Evolutionary conservation across 1,139 yeast genomes (phyloP).

Genomic region (Hemisphaericaspora subhashii): DNA sequence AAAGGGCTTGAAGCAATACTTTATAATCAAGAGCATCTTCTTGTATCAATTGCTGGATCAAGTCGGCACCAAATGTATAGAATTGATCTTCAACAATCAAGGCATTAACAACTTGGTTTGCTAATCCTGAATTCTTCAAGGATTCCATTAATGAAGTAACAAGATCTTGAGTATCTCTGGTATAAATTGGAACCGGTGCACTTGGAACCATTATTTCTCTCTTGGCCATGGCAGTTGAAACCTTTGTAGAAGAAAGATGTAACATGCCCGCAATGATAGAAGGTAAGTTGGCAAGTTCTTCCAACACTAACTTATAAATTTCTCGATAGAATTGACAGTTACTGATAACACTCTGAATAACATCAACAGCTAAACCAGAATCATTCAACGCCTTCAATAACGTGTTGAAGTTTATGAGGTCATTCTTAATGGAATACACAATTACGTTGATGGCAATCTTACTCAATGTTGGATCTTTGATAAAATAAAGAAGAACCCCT

Average conservation of each 20-base stretch:
- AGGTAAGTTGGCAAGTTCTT: slow-evolving; percentile 33
- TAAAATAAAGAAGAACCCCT: slow-evolving; percentile 32
- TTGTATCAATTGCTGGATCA: slow-evolving; percentile 34
- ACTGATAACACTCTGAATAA: slow-evolving; percentile 36
- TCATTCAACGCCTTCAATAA: slow-evolving; percentile 44
- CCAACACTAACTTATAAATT: slow-evolving; percentile 38
- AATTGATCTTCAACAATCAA: slow-evolving; percentile 42
- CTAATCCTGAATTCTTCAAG: slow-evolving; percentile 47
- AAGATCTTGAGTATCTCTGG: slow-evolving; percentile 21
- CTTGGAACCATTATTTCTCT: slow-evolving; percentile 12
- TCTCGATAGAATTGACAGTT: slow-evolving; percentile 45
- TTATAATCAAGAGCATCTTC: slow-evolving; percentile 30
- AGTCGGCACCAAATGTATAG: slow-evolving; percentile 42
- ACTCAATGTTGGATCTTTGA: slow-evolving; percentile 33
- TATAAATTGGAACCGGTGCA: slow-evolving; percentile 9
- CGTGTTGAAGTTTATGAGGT: slow-evolving; percentile 35
- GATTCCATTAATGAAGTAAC: slow-evolving; percentile 45
- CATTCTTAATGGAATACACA: slow-evolving; percentile 33
- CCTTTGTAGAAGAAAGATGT: slow-evolving; percentile 20
- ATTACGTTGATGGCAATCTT: slow-evolving; percentile 31
- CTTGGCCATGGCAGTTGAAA: slow-evolving; percentile 7
- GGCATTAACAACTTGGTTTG: slow-evolving; percentile 39
- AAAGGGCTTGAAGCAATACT: slow-evolving; percentile 31
- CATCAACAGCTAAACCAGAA: slow-evolving; percentile 44
- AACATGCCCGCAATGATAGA: slow-evolving; percentile 24